These are phyloP conservation scores for Metschnikowia shivogae DNA, from an alignment of 805 yeast genomes.

Conservation along the genomic window DNA sequence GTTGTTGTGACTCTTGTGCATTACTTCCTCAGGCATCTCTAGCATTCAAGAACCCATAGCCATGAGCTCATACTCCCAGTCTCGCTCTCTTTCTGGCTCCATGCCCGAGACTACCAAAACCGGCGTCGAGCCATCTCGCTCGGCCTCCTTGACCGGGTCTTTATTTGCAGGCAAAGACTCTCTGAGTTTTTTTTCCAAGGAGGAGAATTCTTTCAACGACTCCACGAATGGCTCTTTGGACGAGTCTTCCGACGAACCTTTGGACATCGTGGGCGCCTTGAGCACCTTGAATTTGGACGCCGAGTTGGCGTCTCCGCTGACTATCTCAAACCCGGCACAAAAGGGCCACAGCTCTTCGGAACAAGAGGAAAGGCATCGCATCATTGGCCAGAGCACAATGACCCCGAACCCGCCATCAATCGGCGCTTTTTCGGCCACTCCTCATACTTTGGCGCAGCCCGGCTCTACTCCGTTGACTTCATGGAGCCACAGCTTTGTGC, in stretches of 20 bases:
- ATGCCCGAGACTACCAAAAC: conserved; percentile 10
- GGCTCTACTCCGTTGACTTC: conserved; percentile 35
- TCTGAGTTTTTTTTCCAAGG: conserved; percentile 24
- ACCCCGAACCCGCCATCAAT: conserved; percentile 26
- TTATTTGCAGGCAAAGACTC: conserved; percentile 9
- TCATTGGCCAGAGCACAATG: conserved; percentile 22
- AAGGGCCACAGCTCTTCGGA: neutral
- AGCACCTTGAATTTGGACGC: conserved; percentile 44
- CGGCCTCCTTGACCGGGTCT: conserved; percentile 23
- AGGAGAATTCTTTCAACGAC: conserved; percentile 8
- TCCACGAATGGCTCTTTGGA: conserved; percentile 10
- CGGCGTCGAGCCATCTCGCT: conserved; percentile 11
- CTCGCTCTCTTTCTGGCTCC: conserved; percentile 21
- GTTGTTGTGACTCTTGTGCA: neutral
- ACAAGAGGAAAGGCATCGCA: neutral
- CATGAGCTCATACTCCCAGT: conserved; percentile 19
- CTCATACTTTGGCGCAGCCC: conserved; percentile 15
- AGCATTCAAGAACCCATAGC: conserved; percentile 9
- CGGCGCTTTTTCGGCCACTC: conserved; percentile 15
- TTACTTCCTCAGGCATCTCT: conserved; percentile 4
- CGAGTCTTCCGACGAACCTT: conserved; percentile 17
- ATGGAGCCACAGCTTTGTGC: conserved; percentile 31
- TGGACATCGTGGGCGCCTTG: conserved; percentile 48
- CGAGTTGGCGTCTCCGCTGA: conserved; percentile 21
- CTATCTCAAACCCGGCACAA: neutral